A percentile compares a stretch with the other conserved stretches of the same genome.
Conservation (phyloP, 345 rosid genomes). For the Eucalyptus microcorys region DNA sequence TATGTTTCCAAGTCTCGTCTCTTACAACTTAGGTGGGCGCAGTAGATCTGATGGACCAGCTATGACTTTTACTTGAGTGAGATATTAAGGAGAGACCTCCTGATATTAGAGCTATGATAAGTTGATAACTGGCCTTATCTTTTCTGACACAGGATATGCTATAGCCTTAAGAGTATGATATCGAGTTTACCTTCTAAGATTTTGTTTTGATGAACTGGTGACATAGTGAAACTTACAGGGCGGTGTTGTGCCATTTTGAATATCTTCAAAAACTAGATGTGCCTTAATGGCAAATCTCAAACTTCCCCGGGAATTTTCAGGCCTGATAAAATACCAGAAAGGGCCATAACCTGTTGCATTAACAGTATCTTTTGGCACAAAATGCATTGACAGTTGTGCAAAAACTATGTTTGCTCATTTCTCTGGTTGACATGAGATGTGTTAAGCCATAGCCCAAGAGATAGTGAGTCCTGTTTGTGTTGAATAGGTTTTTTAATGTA, state of each 20-base stretch:
- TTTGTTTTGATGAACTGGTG: not conserved
- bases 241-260: not conserved
- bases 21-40: not conserved
- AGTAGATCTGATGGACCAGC: not conserved
- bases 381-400: not conserved
- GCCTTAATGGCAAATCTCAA: not conserved
- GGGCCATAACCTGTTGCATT: not conserved
- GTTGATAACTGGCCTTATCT: not conserved
- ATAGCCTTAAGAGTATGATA: not conserved
- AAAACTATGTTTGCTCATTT: not conserved
- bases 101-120: not conserved
- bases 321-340: not conserved
- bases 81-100: not conserved
- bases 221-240: not conserved
- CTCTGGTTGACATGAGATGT: not conserved
- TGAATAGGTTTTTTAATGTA: not conserved
- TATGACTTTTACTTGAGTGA: not conserved
- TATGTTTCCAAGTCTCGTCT: constrained; percentile 1
- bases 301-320: not conserved
- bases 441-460: not conserved
- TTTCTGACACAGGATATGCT: not conserved
- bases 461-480: not conserved
- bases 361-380: not conserved
- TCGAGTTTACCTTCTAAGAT: not conserved
- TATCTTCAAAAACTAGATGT: not conserved